Evolutionary conservation across 2,329 filamentous ascomycete species (phyloP), one percentile per base, ranked within the genome.

Genomic region (Phialophora tarda): DNA sequence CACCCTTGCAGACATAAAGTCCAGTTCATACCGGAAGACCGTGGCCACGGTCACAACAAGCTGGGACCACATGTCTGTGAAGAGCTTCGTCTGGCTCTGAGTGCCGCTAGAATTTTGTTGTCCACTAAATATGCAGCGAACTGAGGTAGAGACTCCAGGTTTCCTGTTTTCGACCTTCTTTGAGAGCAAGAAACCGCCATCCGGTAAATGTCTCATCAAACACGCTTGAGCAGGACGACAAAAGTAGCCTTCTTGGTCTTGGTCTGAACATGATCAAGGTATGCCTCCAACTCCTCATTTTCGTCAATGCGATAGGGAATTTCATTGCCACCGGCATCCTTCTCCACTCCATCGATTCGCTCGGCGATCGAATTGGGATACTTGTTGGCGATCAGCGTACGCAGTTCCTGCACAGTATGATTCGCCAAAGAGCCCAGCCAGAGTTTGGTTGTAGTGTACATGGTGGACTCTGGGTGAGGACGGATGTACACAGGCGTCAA

Each of bases 281-380:
- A 94, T 0, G 88, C 89, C 66, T 84, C 84, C 68, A 95, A 76
- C 78, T 94, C 90, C 68, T 87, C 85, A 72, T 93, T 89, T 48
- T 88, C 84, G 62, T 89, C 88, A 71, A 94, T 89, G 63, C 83
- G 79, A 73, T 91, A 84, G 17, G 81, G 81, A 53, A 90, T 81
- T 73, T 91, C 89, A 58, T 82, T 82, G 4, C 85, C 87, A 17
- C 41, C 59, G 23, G 66, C 32, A 72, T 86, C 67, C 73, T 85
- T 86, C 59, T 91, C 82, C 28, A 91, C 78, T 2, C 90, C 91
- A 72, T 92, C 87, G 17, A 93, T 82, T 30, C 83, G 84, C 38
- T 84, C 78, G 59, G 89, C 86, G 14, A 84, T 74, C 0, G 84
- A 83, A 6, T 86, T 86, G 0, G 87, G 86, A 66, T 88, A 87